Evolutionary conservation across 108 stramenopile genomes (phyloP).

Genomic region (Aurantiochytrium sp.): DNA sequence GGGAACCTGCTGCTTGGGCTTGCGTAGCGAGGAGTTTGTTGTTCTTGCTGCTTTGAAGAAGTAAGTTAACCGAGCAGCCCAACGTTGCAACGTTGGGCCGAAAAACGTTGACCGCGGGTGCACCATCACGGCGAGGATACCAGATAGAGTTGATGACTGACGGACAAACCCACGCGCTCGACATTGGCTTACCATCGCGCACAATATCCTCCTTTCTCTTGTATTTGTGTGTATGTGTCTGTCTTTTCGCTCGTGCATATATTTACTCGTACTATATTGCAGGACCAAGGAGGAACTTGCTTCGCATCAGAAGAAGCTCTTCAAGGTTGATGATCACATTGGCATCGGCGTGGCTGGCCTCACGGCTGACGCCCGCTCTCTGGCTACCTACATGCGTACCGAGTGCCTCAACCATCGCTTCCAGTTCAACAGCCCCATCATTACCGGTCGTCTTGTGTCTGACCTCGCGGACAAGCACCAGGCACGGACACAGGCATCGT

Average conservation of each 20-base stretch:
- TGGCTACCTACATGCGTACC: conserved; percentile 65
- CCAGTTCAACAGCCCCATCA: conserved; percentile 83
- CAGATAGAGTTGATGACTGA: not conserved
- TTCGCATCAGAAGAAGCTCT: conserved; percentile 86
- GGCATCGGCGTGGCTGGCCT: conserved; percentile 90
- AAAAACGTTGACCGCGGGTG: no score
- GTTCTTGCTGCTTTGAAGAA: conserved; percentile 91
- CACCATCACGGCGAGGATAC: no score
- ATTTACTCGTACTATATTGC: not conserved
- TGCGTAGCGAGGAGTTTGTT: conserved; percentile 68
- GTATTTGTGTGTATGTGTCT: not conserved
- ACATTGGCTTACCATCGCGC: no score
- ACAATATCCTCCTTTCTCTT: no score
- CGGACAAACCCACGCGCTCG: no score
- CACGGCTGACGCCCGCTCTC: conserved; percentile 87
- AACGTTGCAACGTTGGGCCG: no score
- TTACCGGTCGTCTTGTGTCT: conserved; percentile 73
- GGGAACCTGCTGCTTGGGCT: conserved; percentile 85
- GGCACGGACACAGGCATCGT: conserved; percentile 94
- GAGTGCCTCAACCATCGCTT: conserved; percentile 96
- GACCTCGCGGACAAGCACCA: conserved; percentile 97
- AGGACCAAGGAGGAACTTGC: conserved; percentile 82
- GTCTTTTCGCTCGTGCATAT: not conserved
- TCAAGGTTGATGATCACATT: conserved; percentile 95
- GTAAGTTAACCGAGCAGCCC: not conserved